Base-by-base conservation (phyloP, 768 basidiomycete species). In the Termitomyces sp. region DNA sequence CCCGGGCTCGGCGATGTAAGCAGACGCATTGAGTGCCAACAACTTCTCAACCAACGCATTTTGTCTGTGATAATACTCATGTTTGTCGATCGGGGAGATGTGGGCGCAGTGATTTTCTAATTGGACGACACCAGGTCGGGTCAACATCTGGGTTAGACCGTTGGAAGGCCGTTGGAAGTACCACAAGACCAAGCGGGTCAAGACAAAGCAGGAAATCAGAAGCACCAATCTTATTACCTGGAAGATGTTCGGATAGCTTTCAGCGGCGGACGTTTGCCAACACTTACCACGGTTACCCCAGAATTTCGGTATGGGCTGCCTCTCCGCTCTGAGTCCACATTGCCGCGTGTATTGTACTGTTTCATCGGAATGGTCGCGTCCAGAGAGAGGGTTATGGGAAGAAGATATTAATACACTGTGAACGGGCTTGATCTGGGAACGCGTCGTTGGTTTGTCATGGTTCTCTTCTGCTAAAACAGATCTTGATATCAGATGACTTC, bases 1-100 rank as follows among this genome's bases (percentile, higher is more conserved):
- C 0, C 89, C 85, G 26, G 93, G 91, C 68, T 95, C 92, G 6
- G 88, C 83, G 34, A 95, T 81, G 68, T 90, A 94, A 16, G 88
- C 87, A 7, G 82, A 77, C 0, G 81, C 86, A 32, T 82, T 79
- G 27, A 84, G 74, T 5, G 69, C 59, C 54, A 74, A 68, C 18
- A 91, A 77, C 0, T 68, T 72, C 14, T 73, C 71, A 1, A 86
- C 85, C 30, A 91, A 76, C 9, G 68, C 60, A 5, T 65, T 74
- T 63, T 89, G 89, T n/a, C 87, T 80, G 32, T 67, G 68, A 24
- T 75, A 66, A 63, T 81, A 84, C 53, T 85, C 83, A 10, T 67
- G 58, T 2, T 68, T 47, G 20, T 64, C 59, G 61, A 89, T 86
- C 9, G 85, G 78, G n/a, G 75, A 63, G 20, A 78, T 70, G 55